These are phyloP conservation scores for Saturnispora kantuleensis DNA, from an alignment of 805 yeast genomes.

Conservation along the genomic window DNA sequence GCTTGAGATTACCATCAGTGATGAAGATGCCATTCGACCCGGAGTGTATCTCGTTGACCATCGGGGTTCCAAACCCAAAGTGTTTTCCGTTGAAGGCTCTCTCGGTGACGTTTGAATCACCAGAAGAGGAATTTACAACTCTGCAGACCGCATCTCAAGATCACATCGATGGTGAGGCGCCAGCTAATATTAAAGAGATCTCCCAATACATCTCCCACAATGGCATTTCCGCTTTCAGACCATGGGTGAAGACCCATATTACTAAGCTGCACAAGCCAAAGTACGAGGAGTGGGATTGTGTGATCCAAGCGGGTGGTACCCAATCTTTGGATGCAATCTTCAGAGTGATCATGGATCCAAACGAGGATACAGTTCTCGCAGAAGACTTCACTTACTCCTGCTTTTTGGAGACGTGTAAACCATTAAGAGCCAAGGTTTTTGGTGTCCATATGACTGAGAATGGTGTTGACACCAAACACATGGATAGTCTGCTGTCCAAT, in stretches of 20 bases:
- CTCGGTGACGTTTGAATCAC: constrained; percentile 25
- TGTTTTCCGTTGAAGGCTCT: constrained; percentile 38
- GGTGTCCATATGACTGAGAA: constrained; percentile 71
- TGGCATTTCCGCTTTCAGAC: constrained; percentile 35
- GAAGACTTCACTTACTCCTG: constrained; percentile 82
- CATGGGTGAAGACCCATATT: constrained; percentile 36
- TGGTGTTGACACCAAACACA: constrained; percentile 68
- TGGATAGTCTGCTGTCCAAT: constrained; percentile 48
- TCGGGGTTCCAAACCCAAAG: constrained; percentile 46
- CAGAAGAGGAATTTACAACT: constrained; percentile 32
- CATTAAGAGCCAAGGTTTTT: constrained; percentile 55
- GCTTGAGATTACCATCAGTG: constrained; percentile 21
- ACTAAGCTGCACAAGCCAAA: constrained; percentile 33
- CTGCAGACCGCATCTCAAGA: constrained; percentile 30
- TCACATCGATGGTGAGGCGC: constrained; percentile 12
- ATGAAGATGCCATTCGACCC: constrained; percentile 18
- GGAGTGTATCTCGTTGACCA: constrained; percentile 41
- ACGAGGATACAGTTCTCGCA: constrained; percentile 64
- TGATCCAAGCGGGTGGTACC: constrained; percentile 79
- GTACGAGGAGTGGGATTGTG: constrained; percentile 56
- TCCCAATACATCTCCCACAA: constrained; percentile 43
- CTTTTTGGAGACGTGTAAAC: constrained; percentile 72
- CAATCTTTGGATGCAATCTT: constrained; percentile 78
- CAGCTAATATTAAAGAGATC: constrained; percentile 33
- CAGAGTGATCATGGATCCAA: constrained; percentile 66